Base-by-base conservation (phyloP, 257 asterid genomes). In the Thymus mandschuricus region DNA sequence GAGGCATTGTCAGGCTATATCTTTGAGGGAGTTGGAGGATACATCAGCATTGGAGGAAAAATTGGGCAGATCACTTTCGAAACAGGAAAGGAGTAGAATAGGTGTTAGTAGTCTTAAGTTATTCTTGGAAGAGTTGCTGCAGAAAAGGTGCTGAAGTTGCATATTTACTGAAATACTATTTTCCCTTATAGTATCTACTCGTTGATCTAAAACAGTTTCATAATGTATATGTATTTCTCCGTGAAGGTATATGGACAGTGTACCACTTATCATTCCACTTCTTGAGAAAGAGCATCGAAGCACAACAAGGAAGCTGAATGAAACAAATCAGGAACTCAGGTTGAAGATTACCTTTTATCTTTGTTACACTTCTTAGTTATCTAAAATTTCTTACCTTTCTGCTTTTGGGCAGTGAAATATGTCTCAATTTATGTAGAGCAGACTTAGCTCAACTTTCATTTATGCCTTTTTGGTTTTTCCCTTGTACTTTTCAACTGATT, bases 91-190 rank as follows among this genome's bases (percentile, higher is more conserved):
- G 73, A 89, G 89, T 84, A 89, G 97, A 76, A 87, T 91, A 77
- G 98, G 98, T 72, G 84, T 93, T 73, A 87, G 96, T 85, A 93
- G 96, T 81, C 97, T 93, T 69, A 86, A 91, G 92, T 77, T 81
- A 74, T 93, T 93, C 80, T 76, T 93, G 87, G 98, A 93, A 88
- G 97, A 89, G 78, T 88, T 93, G 85, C 88, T 93, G 73, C 91
- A 82, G 79, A 86, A 76, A 82, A 91, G 97, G 98, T 93, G 71
- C 54, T 29, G 12, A 28, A 60, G 41, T 54, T 64, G 46, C 59
- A 43, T 68, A 66, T 12, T 21, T 68, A 55, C 79, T 59, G 75
- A 52, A 56, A 34, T 44, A n/a, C 5, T 56, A 30, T 69, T 55
- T 45, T 10, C 29, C 49, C 65, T 54, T 75, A 10, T 73, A 71